Conservation (phyloP, 352 stramenopile genomes). For the Pythium dissotocum region DNA sequence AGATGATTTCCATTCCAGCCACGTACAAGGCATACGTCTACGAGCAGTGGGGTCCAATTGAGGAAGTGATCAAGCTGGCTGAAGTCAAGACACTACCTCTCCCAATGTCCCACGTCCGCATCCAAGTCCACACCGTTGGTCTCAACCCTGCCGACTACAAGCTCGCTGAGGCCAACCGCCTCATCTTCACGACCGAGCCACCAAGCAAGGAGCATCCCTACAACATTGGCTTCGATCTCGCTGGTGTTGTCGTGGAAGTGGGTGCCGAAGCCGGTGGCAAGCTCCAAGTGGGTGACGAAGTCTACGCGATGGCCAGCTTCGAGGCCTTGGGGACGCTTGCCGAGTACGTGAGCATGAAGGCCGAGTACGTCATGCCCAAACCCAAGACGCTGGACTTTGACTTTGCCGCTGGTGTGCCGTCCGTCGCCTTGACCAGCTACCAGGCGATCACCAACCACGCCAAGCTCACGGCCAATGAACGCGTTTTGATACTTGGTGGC, state of each 20-base stretch:
- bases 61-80: slow-evolving; percentile 30
- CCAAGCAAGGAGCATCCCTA: slow-evolving; percentile 28
- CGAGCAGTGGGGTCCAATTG: slow-evolving; percentile 28
- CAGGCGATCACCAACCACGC: slow-evolving; percentile 31
- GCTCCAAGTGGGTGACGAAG: slow-evolving; percentile 14
- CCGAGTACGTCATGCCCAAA: slow-evolving; percentile 35
- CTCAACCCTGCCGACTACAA: slow-evolving; percentile 38
- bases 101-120: slow-evolving; percentile 25
- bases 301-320: slow-evolving; percentile 22
- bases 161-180: background rate
- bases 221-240: slow-evolving; percentile 39
- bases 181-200: slow-evolving; percentile 8
- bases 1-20: background rate
- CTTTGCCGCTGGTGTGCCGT: slow-evolving; percentile 33
- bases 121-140: slow-evolving; percentile 34
- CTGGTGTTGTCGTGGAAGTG: slow-evolving; percentile 35
- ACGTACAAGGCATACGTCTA: slow-evolving; percentile 34
- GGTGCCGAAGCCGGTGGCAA: slow-evolving; percentile 24
- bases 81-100: slow-evolving; percentile 23
- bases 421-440: slow-evolving; percentile 35
- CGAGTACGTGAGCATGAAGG: slow-evolving; percentile 40
- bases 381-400: slow-evolving; percentile 39
- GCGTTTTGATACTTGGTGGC: slow-evolving; percentile 15
- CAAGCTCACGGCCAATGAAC: slow-evolving; percentile 19
- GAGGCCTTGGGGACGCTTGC: slow-evolving; percentile 25